Evolutionary conservation across 2,329 filamentous ascomycete genomes (phyloP).

Genomic region (Teratosphaeria viscida): DNA sequence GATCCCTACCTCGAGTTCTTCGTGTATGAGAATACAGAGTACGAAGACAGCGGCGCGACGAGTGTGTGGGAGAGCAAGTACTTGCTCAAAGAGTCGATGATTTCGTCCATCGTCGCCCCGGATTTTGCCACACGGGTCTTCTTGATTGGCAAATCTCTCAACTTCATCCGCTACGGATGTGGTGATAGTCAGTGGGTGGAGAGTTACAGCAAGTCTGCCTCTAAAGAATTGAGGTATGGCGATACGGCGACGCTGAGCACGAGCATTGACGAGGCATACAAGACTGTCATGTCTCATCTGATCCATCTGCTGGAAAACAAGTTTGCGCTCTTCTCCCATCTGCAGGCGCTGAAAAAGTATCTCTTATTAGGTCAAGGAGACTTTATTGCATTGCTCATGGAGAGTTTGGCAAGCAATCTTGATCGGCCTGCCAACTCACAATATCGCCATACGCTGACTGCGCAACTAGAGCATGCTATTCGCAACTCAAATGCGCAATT

Average conservation of each 20-base stretch:
- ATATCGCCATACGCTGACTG: constrained; percentile 91
- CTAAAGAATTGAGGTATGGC: constrained; percentile 83
- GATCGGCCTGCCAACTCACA: constrained; percentile 94
- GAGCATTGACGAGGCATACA: constrained; percentile 95
- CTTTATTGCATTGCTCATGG: constrained; percentile 95
- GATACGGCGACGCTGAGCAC: constrained; percentile 84
- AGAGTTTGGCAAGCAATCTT: constrained; percentile 83
- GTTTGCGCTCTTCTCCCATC: constrained; percentile 87
- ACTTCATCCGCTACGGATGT: constrained; percentile 95
- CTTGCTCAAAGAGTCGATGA: constrained; percentile 71
- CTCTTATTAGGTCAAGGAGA: constrained; percentile 90
- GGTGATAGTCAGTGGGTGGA: constrained; percentile 93
- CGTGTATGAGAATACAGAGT: constrained; percentile 66
- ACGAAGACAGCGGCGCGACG: constrained; percentile 51
- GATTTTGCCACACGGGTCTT: constrained; percentile 97
- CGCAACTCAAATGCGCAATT: constrained; percentile 95
- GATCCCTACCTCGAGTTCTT: constrained; percentile 96
- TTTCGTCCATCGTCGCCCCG: constrained; percentile 83
- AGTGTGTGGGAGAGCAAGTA: constrained; percentile 99
- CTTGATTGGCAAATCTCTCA: constrained; percentile 91
- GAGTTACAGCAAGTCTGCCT: constrained; percentile 83
- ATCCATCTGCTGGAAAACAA: constrained; percentile 91
- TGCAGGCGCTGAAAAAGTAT: constrained; percentile 87
- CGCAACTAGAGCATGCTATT: constrained; percentile 96
- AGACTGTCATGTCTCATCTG: constrained; percentile 90